Evolutionary conservation across 495 filamentous ascomycete genomes (phyloP).

Genomic region (Lepidopterella palustris): DNA sequence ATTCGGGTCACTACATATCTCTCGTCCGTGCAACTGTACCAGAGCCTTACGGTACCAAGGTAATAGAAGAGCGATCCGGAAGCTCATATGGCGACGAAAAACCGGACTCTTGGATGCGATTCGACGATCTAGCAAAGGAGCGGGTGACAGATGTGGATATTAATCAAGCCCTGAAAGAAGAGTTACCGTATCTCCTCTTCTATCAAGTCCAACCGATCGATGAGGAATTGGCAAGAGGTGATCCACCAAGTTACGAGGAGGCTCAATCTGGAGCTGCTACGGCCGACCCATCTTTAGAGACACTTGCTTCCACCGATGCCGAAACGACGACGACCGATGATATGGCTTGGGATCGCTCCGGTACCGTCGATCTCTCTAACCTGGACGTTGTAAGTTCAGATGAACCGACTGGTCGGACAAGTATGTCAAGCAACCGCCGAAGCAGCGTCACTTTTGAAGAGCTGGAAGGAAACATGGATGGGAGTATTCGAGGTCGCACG

Average conservation of each 20-base stretch:
- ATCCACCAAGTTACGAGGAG: conserved; percentile 47
- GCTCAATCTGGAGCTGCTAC: conserved; percentile 49
- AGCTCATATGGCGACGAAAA: conserved; percentile 38
- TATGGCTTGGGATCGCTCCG: conserved; percentile 12
- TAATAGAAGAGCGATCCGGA: background rate
- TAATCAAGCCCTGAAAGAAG: conserved; percentile 65
- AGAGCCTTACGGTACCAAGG: background rate
- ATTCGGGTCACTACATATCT: conserved; percentile 86
- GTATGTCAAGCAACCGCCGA: conserved; percentile 17
- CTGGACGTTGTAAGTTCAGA: conserved; percentile 3
- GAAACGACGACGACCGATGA: background rate
- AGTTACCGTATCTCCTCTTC: conserved; percentile 90
- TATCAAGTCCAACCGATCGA: conserved; percentile 88
- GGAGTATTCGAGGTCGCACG: conserved; percentile 31
- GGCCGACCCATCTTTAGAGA: conserved; percentile 41
- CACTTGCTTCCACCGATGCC: conserved; percentile 16
- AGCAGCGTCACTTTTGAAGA: conserved; percentile 26
- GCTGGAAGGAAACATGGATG: conserved; percentile 32
- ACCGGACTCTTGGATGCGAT: conserved; percentile 69
- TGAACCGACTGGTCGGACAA: conserved; percentile 9
- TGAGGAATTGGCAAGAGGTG: conserved; percentile 47
- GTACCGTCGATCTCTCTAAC: background rate
- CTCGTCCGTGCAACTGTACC: conserved; percentile 60
- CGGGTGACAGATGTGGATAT: conserved; percentile 73
- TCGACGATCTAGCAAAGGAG: conserved; percentile 73